These are phyloP conservation scores for Dioscorea dumetorum DNA, from an alignment of 106 monocot genomes.

Conservation along the genomic window DNA sequence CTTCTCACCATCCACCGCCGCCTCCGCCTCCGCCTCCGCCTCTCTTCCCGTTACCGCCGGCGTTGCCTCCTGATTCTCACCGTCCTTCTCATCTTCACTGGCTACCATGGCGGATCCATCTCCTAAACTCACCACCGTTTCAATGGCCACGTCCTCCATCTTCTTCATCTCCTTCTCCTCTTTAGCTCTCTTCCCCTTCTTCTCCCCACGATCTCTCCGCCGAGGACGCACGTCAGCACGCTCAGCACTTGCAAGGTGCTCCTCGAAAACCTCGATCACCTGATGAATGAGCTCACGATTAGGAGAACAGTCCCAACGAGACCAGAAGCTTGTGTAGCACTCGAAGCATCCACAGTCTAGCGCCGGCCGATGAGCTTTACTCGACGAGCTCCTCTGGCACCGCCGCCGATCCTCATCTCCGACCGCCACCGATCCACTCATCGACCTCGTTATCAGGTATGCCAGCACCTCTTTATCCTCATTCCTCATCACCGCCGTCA, in stretches of 20 bases:
- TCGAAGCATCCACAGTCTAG: slow-evolving; percentile 60
- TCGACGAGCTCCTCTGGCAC: background rate
- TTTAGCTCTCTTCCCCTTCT: slow-evolving; percentile 15
- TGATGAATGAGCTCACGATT: slow-evolving; percentile 43
- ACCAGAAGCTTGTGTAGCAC: slow-evolving; percentile 63
- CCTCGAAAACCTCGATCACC: slow-evolving; percentile 54
- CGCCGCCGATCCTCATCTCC: slow-evolving; percentile 8
- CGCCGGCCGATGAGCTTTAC: slow-evolving; percentile 13
- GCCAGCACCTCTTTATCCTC: slow-evolving; percentile 34
- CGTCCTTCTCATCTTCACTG: background rate
- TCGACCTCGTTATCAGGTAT: slow-evolving; percentile 25
- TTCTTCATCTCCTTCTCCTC: background rate
- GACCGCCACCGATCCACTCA: slow-evolving; percentile 4
- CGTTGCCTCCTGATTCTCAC: background rate
- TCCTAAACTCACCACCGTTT: background rate
- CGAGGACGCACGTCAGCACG: slow-evolving; percentile 1
- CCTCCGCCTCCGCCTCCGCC: background rate
- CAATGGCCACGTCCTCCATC: background rate
- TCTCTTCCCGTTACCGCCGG: background rate
- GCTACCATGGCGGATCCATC: background rate
- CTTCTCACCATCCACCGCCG: slow-evolving; percentile 14
- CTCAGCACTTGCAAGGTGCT: slow-evolving; percentile 38
- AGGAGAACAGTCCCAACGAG: slow-evolving; percentile 49
- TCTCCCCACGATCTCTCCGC: slow-evolving; percentile 3
- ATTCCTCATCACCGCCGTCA: slow-evolving; percentile 19